A percentile compares a stretch with the other conserved stretches of the same genome.
Evolutionary conservation across 108 stramenopile genomes (phyloP).

Genomic region (Cyclotella cryptica): DNA sequence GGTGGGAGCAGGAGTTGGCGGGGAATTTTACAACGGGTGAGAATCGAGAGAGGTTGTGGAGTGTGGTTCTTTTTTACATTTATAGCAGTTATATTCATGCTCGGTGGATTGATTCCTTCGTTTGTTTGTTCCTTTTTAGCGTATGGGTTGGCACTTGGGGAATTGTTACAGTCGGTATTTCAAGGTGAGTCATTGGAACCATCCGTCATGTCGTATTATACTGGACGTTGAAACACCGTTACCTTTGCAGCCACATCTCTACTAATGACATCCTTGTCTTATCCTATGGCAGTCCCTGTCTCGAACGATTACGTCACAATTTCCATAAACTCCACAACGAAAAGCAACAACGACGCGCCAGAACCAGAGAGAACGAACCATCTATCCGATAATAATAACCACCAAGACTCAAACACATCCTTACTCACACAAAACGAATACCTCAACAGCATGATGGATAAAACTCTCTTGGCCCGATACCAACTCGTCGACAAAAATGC

Average conservation of each 20-base stretch:
- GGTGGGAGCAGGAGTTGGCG: conserved; percentile 46
- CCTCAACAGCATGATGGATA: conserved; percentile 47
- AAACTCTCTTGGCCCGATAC: conserved; percentile 29
- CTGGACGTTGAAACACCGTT: background rate
- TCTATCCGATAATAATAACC: background rate
- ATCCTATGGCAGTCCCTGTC: background rate
- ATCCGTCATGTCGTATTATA: too few species aligned
- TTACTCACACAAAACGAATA: conserved; percentile 17
- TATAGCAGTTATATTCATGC: background rate
- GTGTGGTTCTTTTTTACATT: background rate
- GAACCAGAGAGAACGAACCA: background rate
- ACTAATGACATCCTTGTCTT: background rate
- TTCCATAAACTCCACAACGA: conserved; percentile 19
- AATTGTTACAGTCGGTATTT: conserved; percentile 20
- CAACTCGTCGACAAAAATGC: conserved; percentile 20
- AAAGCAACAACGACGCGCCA: background rate
- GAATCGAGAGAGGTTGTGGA: conserved; percentile 12
- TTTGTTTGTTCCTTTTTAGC: background rate
- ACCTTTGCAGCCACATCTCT: background rate
- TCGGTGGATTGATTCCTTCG: background rate
- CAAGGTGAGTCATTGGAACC: background rate
- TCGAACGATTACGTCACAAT: conserved; percentile 16
- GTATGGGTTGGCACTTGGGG: conserved; percentile 5
- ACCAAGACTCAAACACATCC: background rate
- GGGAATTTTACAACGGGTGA: conserved; percentile 32